Evolutionary conservation across 148 eudicot species (phyloP), one percentile per base, ranked within the genome.

Genomic region (Suaeda aralocaspica): DNA sequence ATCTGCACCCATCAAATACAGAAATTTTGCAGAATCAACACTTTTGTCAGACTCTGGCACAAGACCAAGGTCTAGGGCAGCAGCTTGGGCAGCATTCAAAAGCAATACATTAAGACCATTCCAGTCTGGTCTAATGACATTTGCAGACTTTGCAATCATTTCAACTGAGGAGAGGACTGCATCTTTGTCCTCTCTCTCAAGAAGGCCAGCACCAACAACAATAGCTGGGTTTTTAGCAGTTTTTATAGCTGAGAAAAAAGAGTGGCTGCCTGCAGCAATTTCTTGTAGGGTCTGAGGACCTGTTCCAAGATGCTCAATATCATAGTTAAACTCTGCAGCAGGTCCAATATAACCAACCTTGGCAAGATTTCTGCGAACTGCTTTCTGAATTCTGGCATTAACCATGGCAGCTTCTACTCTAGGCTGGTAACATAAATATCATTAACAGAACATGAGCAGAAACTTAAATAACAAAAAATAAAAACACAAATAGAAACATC

Each of bases 351-450:
- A 93, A 34, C 90, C 98, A 34, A 93, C 98, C 81, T 83, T 93
- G 18, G 95, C 95, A 34, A 68, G 79, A 41, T 78, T 87, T 67
- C 83, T 83, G 45, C 84, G 77, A 3, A 84, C 99, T 29, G 93
- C 81, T 82, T 94, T 94, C n/a, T 84, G 81, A 74, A 94, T 94
- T 81, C 97, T 82, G 72, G 99, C 97, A 83, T 94, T 94, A 30
- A 94, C 99, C 93, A 94, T 88, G 42, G 97, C 96, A 81, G 97
- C 99, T 81, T 94, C 99, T 25, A 94, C 92, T 62, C 99, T 86
- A 73, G 99, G 99, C 99, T 94, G 93, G 45, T n/a, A 83, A 72
- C 68, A 61, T 3, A 36, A 13, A 62, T 67, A 11, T 69, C 25
- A 39, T 39, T 30, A 72, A 21, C 11, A 62, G 53, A 64, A 24